These are phyloP conservation scores for Mycena rebaudengoi DNA, from an alignment of 768 basidiomycete genomes.

Conservation along the genomic window DNA sequence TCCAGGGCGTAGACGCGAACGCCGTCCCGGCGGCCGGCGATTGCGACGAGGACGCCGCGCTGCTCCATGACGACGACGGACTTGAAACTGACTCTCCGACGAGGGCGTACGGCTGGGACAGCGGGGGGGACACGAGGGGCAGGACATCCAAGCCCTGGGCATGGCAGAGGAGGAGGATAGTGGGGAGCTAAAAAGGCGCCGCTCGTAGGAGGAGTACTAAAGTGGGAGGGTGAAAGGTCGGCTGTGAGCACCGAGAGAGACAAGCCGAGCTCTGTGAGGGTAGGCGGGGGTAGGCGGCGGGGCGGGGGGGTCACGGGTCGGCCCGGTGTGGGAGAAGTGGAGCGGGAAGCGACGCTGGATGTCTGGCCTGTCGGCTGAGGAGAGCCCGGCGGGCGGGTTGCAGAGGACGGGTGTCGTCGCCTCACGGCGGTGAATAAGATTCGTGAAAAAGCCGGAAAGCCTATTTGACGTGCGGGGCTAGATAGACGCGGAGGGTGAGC, in stretches of 20 bases:
- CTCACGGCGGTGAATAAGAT: constrained; percentile 79
- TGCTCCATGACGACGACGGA: constrained; percentile 94
- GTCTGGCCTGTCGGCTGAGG: constrained; percentile 34
- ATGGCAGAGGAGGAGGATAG: constrained; percentile 85
- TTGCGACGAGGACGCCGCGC: constrained; percentile 89
- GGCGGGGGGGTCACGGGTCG: constrained; percentile 80
- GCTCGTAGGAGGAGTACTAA: constrained; percentile 76
- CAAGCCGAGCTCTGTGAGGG: constrained; percentile 79
- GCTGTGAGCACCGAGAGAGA: constrained; percentile 72
- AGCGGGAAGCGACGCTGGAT: constrained; percentile 53
- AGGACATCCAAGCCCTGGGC: constrained; percentile 87
- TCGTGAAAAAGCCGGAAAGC: constrained; percentile 86
- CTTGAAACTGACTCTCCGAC: constrained; percentile 86
- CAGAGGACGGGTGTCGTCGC: constrained; percentile 41
- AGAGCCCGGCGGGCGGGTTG: constrained; percentile 35
- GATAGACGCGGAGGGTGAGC: constrained; percentile 17
- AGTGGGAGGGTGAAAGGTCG: constrained; percentile 78
- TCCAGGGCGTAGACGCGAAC: constrained; percentile 90
- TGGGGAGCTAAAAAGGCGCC: constrained; percentile 85
- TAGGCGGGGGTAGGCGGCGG: constrained; percentile 68
- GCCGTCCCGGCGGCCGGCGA: constrained; percentile 86
- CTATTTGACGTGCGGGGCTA: constrained; percentile 74
- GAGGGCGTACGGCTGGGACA: constrained; percentile 80
- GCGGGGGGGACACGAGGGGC: constrained; percentile 79
- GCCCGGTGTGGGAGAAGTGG: constrained; percentile 61